Evolutionary conservation across 1,284 basidiomycete genomes (phyloP).

Genomic region (Boletus chippewaensis): DNA sequence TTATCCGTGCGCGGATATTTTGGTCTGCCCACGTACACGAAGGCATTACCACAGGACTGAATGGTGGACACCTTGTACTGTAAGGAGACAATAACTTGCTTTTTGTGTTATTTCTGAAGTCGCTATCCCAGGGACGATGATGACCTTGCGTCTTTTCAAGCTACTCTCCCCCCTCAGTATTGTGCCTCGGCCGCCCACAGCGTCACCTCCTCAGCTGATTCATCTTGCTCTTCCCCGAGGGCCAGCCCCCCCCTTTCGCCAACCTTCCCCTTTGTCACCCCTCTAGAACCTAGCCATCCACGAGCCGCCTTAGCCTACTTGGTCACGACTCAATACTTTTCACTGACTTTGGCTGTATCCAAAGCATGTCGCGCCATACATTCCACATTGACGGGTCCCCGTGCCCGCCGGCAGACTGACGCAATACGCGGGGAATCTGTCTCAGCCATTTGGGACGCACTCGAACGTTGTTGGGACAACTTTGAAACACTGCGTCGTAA

Average conservation of each 20-base stretch:
- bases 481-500: conserved; percentile 56
- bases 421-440: conserved; percentile 56
- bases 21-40: conserved; percentile 84
- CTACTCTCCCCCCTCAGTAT: conserved; percentile 45
- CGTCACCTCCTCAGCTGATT: conserved; percentile 18
- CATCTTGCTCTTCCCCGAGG: conserved; percentile 23
- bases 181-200: conserved; percentile 27
- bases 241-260: conserved; percentile 30
- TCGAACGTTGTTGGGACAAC: conserved; percentile 76
- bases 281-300: conserved; percentile 28
- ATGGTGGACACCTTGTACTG: conserved; percentile 72
- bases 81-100: conserved; percentile 34
- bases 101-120: conserved; percentile 11
- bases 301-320: conserved; percentile 29
- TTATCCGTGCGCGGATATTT: conserved; percentile 70
- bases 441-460: conserved; percentile 70
- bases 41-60: conserved; percentile 69
- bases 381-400: conserved; percentile 63
- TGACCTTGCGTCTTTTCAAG: conserved; percentile 48
- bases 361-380: conserved; percentile 72
- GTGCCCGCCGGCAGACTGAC: conserved; percentile 53
- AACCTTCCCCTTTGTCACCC: conserved; percentile 31
- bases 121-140: conserved; percentile 22
- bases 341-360: conserved; percentile 64
- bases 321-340: conserved; percentile 36